Conservation (phyloP, 768 basidiomycete species). For the Leccinum imitatum region DNA sequence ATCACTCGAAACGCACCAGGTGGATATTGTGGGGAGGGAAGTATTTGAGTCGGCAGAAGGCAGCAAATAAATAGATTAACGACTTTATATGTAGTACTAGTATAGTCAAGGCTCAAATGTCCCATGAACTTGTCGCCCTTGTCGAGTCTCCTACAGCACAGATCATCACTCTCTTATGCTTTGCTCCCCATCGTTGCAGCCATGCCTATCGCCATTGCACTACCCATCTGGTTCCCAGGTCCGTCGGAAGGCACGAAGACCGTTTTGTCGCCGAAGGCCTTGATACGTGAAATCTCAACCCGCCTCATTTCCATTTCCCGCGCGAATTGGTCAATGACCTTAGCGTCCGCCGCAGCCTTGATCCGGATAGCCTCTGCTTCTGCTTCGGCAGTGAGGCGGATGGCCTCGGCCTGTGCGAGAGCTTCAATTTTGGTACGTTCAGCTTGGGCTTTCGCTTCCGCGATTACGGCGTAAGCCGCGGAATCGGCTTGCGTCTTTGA, state of each 20-base stretch:
- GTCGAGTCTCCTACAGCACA: background rate
- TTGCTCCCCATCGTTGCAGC: conserved; percentile 58
- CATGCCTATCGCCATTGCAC: conserved; percentile 67
- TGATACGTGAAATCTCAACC: conserved; percentile 59
- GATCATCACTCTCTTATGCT: conserved; percentile 15
- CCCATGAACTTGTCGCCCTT: background rate
- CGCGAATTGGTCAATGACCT: conserved; percentile 63
- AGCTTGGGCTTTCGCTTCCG: conserved; percentile 74
- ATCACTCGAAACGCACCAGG: background rate
- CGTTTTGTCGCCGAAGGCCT: conserved; percentile 67
- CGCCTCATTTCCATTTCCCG: conserved; percentile 74
- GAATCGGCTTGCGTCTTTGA: conserved; percentile 66
- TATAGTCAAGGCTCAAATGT: background rate
- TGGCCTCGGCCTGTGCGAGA: conserved; percentile 75
- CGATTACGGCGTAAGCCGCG: conserved; percentile 70
- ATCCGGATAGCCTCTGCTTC: conserved; percentile 68
- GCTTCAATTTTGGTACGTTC: conserved; percentile 67
- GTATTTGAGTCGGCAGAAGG: no score
- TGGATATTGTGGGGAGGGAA: background rate
- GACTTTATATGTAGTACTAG: background rate
- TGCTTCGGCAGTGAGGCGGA: conserved; percentile 70
- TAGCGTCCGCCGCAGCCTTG: conserved; percentile 61
- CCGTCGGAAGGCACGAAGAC: conserved; percentile 70
- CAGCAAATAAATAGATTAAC: background rate
- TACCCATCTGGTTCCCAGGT: conserved; percentile 55